Evolutionary conservation across 805 yeast species (phyloP).

Genomic region (Lipomyces kockii): DNA sequence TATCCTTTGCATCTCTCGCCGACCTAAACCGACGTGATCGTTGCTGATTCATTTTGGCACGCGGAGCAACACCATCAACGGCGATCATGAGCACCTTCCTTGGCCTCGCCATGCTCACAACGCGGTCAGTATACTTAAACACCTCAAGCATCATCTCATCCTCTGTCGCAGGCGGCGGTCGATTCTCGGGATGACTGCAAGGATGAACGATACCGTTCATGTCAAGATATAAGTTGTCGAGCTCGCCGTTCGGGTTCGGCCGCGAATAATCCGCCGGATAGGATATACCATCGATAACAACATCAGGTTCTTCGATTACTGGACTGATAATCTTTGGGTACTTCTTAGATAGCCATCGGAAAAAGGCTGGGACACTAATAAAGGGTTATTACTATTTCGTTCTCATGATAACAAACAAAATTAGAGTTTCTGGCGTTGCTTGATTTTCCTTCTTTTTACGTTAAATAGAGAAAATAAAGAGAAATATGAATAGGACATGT

Average conservation of each 20-base stretch:
- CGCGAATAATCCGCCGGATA: constrained; percentile 70
- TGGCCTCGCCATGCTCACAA: constrained; percentile 91
- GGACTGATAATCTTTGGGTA: constrained; percentile 94
- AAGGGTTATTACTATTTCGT: constrained; percentile 11
- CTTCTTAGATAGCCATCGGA: constrained; percentile 91
- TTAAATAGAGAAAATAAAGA: constrained; percentile 9
- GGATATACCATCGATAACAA: constrained; percentile 59
- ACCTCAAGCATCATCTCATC: constrained; percentile 96
- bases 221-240: constrained; percentile 90
- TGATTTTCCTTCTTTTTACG: constrained; percentile 10
- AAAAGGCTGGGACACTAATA: constrained; percentile 88
- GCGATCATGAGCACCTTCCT: constrained; percentile 91
- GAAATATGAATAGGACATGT: not conserved
- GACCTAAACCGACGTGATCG: constrained; percentile 90
- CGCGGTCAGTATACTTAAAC: constrained; percentile 90
- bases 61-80: constrained; percentile 98
- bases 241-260: constrained; percentile 93
- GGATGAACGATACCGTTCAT: constrained; percentile 99
- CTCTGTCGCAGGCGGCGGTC: constrained; percentile 94
- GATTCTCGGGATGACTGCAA: constrained; percentile 96
- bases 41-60: constrained; percentile 98
- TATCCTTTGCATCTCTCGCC: constrained; percentile 86
- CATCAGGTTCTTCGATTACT: constrained; percentile 72
- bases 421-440: constrained; percentile 1
- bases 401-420: constrained; percentile 6